Evolutionary conservation across 257 asterid species (phyloP).

Genomic region (Nicotiana benthamiana): DNA sequence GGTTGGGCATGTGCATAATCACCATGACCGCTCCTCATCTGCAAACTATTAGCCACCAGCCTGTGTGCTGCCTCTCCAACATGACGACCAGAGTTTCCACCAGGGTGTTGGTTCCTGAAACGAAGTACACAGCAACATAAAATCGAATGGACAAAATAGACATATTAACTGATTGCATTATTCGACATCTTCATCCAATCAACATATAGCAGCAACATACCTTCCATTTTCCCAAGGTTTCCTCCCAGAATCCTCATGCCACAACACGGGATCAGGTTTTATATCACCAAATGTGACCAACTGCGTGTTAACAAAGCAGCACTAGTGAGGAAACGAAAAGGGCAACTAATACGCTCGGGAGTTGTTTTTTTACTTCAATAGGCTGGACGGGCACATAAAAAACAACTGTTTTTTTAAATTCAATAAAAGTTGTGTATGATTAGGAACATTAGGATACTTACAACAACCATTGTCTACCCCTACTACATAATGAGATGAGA

Average conservation of each 20-base stretch:
- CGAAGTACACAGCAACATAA: slow-evolving; percentile 2
- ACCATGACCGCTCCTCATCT: slow-evolving; percentile 21
- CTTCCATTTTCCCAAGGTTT: slow-evolving; percentile 70
- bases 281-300: slow-evolving; percentile 62
- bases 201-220: slow-evolving; percentile 12
- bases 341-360: not conserved
- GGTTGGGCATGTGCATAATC: slow-evolving; percentile 34
- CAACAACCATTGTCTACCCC: not conserved
- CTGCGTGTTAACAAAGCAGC: slow-evolving; percentile 27
- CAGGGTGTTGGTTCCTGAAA: slow-evolving; percentile 36
- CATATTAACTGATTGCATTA: not conserved
- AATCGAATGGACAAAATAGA: not conserved
- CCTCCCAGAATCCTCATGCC: slow-evolving; percentile 97
- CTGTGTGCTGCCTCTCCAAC: slow-evolving; percentile 94
- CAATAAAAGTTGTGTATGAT: not conserved
- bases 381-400: not conserved
- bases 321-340: not conserved
- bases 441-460: not conserved
- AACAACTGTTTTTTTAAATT: not conserved
- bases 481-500: not conserved
- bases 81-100: slow-evolving; percentile 64
- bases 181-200: slow-evolving; percentile 2
- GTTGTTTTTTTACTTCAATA: not conserved
- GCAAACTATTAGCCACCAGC: slow-evolving; percentile 70
- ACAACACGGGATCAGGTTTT: slow-evolving; percentile 77